Evolutionary conservation across 179 eudicot species (phyloP).

Genomic region (Corrigiola litoralis): DNA sequence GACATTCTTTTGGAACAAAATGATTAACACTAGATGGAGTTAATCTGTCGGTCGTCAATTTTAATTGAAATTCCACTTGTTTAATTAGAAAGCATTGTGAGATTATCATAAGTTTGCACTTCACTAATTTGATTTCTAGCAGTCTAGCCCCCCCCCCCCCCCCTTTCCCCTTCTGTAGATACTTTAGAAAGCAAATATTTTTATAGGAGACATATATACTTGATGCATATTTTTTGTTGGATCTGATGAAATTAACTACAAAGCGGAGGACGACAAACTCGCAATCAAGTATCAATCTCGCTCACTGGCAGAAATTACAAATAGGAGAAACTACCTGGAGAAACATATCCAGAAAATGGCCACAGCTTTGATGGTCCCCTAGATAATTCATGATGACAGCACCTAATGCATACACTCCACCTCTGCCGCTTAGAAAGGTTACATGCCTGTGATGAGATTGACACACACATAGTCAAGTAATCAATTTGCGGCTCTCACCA

Average conservation of each 20-base stretch:
- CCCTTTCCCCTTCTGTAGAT: too few species aligned
- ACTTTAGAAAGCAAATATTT: too few species aligned
- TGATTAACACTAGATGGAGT: too few species aligned
- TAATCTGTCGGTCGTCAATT: too few species aligned
- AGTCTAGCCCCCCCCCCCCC: too few species aligned
- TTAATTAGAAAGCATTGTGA: too few species aligned
- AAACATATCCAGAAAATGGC: conserved; percentile 42
- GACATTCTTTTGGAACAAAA: too few species aligned
- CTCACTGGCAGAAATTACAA: not conserved
- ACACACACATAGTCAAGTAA: not conserved
- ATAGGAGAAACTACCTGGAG: conserved; percentile 40
- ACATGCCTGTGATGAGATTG: conserved; percentile 38
- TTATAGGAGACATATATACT: too few species aligned
- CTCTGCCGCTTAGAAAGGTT: conserved; percentile 68
- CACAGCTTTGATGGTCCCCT: conserved; percentile 45
- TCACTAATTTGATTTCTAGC: too few species aligned
- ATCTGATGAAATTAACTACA: not conserved
- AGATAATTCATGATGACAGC: conserved; percentile 45
- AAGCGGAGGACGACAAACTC: not conserved
- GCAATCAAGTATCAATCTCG: not conserved
- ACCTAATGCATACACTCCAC: conserved; percentile 71
- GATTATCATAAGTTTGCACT: too few species aligned
- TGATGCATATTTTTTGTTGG: too few species aligned
- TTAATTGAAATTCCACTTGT: too few species aligned
- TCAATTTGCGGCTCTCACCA: not conserved